Evolutionary conservation across 1,139 yeast species (phyloP).

Genomic region (Geotrichum europaeum): DNA sequence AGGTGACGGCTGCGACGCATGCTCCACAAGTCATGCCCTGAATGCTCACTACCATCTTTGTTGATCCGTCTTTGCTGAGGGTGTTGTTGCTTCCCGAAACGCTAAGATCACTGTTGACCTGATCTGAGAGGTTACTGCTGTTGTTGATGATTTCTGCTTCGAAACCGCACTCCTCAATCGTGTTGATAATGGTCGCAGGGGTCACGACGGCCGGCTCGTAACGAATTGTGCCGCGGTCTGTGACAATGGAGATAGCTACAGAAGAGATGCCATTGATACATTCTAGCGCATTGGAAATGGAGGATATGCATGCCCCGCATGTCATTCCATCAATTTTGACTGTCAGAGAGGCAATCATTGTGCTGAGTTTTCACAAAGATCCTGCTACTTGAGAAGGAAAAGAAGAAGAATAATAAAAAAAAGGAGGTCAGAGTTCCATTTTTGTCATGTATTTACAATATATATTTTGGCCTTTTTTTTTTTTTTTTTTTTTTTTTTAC

Average conservation of each 20-base stretch:
- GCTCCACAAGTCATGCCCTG: slow-evolving; percentile 75
- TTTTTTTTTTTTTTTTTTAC: too few relatives aligned
- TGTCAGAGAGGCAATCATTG: neutral
- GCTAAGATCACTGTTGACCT: slow-evolving; percentile 34
- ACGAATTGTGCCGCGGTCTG: slow-evolving; percentile 61
- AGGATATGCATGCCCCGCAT: slow-evolving; percentile 71
- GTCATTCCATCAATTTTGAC: slow-evolving; percentile 49
- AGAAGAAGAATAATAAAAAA: neutral
- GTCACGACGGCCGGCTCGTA: slow-evolving; percentile 40
- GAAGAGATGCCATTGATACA: slow-evolving; percentile 43
- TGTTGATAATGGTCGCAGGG: slow-evolving; percentile 38
- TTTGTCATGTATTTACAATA: neutral
- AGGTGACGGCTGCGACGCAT: slow-evolving; percentile 61
- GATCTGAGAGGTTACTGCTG: slow-evolving; percentile 2
- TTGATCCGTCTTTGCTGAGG: neutral
- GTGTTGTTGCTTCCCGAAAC: neutral
- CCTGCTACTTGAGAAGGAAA: neutral
- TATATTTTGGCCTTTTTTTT: too few relatives aligned
- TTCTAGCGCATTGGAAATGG: slow-evolving; percentile 53
- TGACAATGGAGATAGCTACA: slow-evolving; percentile 62
- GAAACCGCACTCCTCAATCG: slow-evolving; percentile 72
- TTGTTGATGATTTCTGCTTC: slow-evolving; percentile 42
- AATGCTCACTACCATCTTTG: neutral
- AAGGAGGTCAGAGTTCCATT: neutral
- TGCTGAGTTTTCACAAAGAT: neutral